Conservation (phyloP, 352 stramenopile genomes). For the Globisporangium orthogonon region DNA sequence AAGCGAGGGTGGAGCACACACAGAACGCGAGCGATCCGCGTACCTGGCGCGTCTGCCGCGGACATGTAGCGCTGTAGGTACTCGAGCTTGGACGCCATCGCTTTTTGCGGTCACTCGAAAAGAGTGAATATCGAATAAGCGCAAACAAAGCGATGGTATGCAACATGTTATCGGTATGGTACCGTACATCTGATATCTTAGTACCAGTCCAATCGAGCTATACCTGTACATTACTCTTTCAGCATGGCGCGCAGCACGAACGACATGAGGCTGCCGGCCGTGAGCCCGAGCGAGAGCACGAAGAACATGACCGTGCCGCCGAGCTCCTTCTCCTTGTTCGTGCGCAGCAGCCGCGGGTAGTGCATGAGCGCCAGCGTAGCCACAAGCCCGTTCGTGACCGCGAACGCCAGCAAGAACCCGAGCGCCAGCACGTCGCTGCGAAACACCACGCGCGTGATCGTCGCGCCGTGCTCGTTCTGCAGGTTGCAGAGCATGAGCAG, state of each 20-base stretch:
- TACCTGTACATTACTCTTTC: constrained; percentile 54
- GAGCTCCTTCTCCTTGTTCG: constrained; percentile 62
- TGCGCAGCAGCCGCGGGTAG: constrained; percentile 47
- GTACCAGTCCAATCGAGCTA: no score
- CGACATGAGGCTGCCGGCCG: constrained; percentile 62
- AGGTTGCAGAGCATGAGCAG: constrained; percentile 77
- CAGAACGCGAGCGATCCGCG: not conserved
- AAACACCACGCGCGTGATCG: constrained; percentile 72
- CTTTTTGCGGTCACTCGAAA: not conserved
- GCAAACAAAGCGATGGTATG: no score
- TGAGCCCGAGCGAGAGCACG: constrained; percentile 66
- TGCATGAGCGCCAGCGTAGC: constrained; percentile 75
- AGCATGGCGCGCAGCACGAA: constrained; percentile 74
- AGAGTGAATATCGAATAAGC: no score
- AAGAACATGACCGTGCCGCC: constrained; percentile 82
- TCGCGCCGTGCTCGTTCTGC: constrained; percentile 53
- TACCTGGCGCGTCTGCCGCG: constrained; percentile 18
- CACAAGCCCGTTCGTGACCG: constrained; percentile 70
- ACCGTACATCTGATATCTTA: no score
- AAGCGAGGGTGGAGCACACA: not conserved
- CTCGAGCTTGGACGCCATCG: constrained; percentile 65
- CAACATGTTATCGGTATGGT: no score
- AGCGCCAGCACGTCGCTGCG: constrained; percentile 56
- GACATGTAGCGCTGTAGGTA: constrained; percentile 79
- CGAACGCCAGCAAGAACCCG: constrained; percentile 45